Conservation (phyloP, 371 early-diverging fungal genomes). For the Mucor racemosus region DNA sequence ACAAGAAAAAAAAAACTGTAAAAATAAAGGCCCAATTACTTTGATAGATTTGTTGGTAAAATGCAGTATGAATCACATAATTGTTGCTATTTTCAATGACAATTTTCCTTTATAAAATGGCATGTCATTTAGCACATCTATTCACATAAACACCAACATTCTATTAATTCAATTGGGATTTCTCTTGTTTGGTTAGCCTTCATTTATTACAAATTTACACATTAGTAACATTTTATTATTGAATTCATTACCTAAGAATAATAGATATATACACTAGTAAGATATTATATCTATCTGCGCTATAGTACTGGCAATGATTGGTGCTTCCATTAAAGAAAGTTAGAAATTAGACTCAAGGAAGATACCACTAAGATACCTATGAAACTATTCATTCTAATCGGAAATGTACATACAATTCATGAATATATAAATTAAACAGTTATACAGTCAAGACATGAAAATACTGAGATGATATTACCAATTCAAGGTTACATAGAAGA, state of each 20-base stretch:
- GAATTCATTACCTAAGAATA: background rate
- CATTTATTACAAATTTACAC: background rate
- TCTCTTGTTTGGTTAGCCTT: background rate
- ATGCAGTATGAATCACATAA: background rate
- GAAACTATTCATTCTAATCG: background rate
- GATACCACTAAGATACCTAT: background rate
- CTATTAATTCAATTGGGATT: background rate
- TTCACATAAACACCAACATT: background rate
- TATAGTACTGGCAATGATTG: background rate
- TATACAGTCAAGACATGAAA: no score
- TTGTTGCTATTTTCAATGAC: background rate
- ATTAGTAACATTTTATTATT: background rate
- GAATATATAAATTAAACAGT: background rate
- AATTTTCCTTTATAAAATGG: background rate
- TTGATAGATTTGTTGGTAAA: background rate
- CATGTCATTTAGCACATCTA: background rate
- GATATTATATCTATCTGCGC: background rate
- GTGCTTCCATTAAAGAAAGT: background rate
- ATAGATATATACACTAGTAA: background rate
- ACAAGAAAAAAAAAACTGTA: background rate
- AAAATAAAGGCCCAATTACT: background rate
- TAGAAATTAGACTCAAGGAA: background rate
- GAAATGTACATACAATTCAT: background rate
- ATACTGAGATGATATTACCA: background rate
- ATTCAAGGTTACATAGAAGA: background rate